Evolutionary conservation across 306 rosid genomes (phyloP), one percentile per base, ranked within the genome.

Genomic region (Malus orientalis): DNA sequence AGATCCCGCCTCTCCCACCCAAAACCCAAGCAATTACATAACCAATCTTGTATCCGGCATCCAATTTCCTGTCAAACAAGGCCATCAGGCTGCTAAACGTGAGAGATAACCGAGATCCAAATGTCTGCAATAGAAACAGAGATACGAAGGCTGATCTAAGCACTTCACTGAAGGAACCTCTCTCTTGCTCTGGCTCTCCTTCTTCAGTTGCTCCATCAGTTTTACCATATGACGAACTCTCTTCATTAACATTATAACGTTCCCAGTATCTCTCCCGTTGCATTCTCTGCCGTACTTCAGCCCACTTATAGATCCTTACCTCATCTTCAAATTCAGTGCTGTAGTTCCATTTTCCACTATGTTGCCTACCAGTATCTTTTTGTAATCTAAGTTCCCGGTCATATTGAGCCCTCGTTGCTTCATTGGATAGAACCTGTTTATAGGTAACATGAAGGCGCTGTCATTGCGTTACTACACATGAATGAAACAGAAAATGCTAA

Each of bases 1-100:
- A 81, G 75, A 95, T 71, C 49, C 98, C 98, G 6, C 86, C 88
- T 72, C 86, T 86, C 29, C 97, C 98, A 30, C 97, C 97, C 82
- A 95, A 71, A 84, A 89, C 65, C 96, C 95, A 92, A 30, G 98
- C 97, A 69, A 94, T 82, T 75, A 78, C 81, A 79, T 89, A 86
- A 22, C 92, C 98, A 11, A 85, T 75, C 84, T 90, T 94, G 16
- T 94, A 92, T 47, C 98, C 95, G 0, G 73, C 63, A 19, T 94
- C 97, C 78, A 90, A 70, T 82, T 88, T 88, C 72, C 79, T 67
- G 83, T 92, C 98, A 11, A 92, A 78, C 86, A 95, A 82, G 11
- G 93, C 98, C 76, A 71, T 76, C 77, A 92, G 72, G 80, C 94
- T 76, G 77, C 98, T 95, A 70, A 87, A 87, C 72, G 93, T 85